A percentile compares a stretch with the other conserved stretches of the same genome.
Conservation (phyloP, 2,329 filamentous ascomycete species). For the Phaeomoniella chlamydospora region DNA sequence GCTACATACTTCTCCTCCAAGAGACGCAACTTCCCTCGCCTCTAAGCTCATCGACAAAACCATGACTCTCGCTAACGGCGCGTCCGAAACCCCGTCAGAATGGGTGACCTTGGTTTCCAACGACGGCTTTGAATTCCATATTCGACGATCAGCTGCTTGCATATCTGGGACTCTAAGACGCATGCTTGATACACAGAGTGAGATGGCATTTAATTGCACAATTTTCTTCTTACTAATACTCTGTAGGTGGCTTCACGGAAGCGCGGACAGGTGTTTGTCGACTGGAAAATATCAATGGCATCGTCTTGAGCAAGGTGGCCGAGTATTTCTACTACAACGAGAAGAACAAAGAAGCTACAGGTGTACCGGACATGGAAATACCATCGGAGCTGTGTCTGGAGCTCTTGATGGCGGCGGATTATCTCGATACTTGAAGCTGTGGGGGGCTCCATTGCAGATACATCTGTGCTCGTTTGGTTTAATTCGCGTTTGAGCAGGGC, state of each 20-base stretch:
- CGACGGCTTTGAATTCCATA: constrained; percentile 50
- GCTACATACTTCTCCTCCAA: no score
- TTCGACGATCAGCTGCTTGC: constrained; percentile 45
- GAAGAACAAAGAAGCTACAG: constrained; percentile 43
- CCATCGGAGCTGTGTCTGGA: constrained; percentile 51
- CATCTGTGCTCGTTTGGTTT: no score
- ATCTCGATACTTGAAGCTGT: constrained; percentile 33
- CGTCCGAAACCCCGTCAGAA: constrained; percentile 22
- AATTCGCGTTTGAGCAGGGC: no score
- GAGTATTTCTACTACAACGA: constrained; percentile 58
- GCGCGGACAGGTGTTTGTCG: constrained; percentile 41
- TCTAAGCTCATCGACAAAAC: no score
- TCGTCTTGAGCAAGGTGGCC: constrained; percentile 54
- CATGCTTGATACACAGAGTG: constrained; percentile 50
- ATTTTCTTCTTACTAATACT: neutral
- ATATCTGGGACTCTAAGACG: constrained; percentile 47
- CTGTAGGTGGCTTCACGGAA: constrained; percentile 45
- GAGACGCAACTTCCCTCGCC: no score
- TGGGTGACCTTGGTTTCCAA: constrained; percentile 51
- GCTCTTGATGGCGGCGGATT: constrained; percentile 53
- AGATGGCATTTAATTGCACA: no score
- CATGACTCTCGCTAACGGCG: neutral
- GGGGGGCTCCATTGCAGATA: no score
- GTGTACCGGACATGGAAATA: constrained; percentile 54
- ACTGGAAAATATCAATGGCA: constrained; percentile 47